These are phyloP conservation scores for Ricinus communis DNA, from an alignment of 345 rosid species.

Conservation along the genomic window DNA sequence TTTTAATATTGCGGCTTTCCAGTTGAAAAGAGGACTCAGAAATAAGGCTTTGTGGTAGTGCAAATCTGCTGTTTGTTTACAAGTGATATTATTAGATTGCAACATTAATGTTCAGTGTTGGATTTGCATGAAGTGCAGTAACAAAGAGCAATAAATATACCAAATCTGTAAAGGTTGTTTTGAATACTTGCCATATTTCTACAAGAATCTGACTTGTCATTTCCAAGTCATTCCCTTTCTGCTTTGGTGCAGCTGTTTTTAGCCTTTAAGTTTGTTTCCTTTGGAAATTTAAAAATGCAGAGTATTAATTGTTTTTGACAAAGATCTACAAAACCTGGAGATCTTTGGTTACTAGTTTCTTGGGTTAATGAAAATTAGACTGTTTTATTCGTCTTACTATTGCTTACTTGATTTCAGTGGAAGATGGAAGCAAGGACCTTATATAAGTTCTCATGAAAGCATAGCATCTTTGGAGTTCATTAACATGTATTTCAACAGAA, in stretches of 20 bases:
- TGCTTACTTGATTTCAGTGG: not conserved
- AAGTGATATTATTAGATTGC: not conserved
- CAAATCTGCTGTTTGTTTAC: not conserved
- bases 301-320: not conserved
- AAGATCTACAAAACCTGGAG: not conserved
- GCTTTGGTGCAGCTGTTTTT: not conserved
- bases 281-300: not conserved
- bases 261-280: conserved; percentile 3
- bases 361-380: too few relatives aligned
- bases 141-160: not conserved
- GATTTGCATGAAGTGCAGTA: not conserved
- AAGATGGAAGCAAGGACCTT: not conserved
- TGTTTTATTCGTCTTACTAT: too few relatives aligned
- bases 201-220: not conserved
- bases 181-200: not conserved
- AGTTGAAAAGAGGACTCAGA: not conserved
- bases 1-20: not conserved
- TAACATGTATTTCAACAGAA: too few relatives aligned
- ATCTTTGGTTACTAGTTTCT: too few relatives aligned
- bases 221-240: not conserved
- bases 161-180: not conserved
- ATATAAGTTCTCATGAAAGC: not conserved
- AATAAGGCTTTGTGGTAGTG: not conserved
- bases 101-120: not conserved
- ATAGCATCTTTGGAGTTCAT: not conserved